Percentiles rank a stretch among this genome's conserved stretches.
Evolutionary conservation across 306 rosid species (phyloP).

Genomic region (Dryas drummondii): DNA sequence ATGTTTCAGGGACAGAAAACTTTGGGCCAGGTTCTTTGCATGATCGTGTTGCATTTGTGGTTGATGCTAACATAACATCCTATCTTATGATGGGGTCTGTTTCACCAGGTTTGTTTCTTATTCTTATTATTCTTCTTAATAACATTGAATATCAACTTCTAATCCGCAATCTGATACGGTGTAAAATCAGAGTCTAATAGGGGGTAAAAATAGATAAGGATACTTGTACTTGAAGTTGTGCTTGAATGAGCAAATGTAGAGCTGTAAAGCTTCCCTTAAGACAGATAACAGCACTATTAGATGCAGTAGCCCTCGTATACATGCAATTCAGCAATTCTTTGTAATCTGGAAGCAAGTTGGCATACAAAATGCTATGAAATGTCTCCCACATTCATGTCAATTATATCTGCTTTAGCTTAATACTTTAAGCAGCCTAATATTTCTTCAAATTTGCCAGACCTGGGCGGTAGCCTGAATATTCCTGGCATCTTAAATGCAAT

Average conservation of each 20-base stretch:
- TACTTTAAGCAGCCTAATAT: no score
- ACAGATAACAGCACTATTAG: neutral
- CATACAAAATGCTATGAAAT: no score
- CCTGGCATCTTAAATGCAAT: no score
- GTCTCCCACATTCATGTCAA: no score
- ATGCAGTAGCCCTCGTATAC: neutral
- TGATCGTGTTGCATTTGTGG: conserved; percentile 82
- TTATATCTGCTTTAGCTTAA: no score
- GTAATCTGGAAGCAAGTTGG: no score
- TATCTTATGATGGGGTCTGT: conserved; percentile 99
- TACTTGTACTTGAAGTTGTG: neutral
- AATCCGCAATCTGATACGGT: neutral
- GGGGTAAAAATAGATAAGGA: neutral
- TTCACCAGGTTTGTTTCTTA: conserved; percentile 80
- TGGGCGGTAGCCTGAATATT: no score
- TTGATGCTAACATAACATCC: conserved; percentile 95
- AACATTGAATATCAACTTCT: neutral
- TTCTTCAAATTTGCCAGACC: no score
- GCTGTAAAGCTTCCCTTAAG: neutral
- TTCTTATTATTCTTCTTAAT: neutral
- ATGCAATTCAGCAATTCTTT: no score
- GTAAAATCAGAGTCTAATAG: neutral
- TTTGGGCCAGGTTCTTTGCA: conserved; percentile 48
- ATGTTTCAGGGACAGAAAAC: conserved; percentile 53
- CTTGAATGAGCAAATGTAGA: neutral